These are phyloP conservation scores for Xylaria nigripes DNA, from an alignment of 495 filamentous ascomycete genomes.

Conservation along the genomic window DNA sequence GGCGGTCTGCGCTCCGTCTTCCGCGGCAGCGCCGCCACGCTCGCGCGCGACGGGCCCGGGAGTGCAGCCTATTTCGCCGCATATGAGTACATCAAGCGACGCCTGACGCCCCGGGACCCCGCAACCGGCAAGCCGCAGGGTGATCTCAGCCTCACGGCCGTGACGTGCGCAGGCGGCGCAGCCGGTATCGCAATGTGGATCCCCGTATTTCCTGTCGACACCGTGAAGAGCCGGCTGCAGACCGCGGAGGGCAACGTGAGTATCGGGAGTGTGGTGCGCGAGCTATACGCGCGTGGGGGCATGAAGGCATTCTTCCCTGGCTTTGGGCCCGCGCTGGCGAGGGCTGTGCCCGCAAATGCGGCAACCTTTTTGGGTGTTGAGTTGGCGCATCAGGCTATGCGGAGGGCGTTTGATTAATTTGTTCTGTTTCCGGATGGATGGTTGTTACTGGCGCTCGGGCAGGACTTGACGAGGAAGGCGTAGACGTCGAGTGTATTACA, in stretches of 20 bases:
- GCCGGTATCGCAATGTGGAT: slow-evolving; percentile 99
- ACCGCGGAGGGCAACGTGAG: slow-evolving; percentile 82
- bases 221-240: slow-evolving; percentile 89
- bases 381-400: slow-evolving; percentile 74
- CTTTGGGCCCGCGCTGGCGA: slow-evolving; percentile 82
- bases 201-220: slow-evolving; percentile 95
- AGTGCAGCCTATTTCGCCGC: slow-evolving; percentile 93
- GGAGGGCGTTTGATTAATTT: slow-evolving; percentile 52
- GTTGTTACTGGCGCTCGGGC: too few relatives aligned
- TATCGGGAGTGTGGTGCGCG: slow-evolving; percentile 67
- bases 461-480: too few relatives aligned
- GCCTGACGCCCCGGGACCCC: slow-evolving; percentile 76
- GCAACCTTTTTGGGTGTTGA: slow-evolving; percentile 66
- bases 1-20: slow-evolving; percentile 88
- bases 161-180: slow-evolving; percentile 79
- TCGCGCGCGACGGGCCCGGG: slow-evolving; percentile 88
- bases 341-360: slow-evolving; percentile 93
- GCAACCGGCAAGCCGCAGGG: slow-evolving; percentile 60
- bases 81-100: slow-evolving; percentile 89
- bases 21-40: slow-evolving; percentile 80
- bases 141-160: slow-evolving; percentile 67
- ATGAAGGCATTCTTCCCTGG: slow-evolving; percentile 96
- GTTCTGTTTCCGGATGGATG: not conserved
- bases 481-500: too few relatives aligned
- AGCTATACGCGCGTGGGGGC: slow-evolving; percentile 72